A percentile compares a stretch with the other conserved stretches of the same genome.
Conservation (phyloP, 1,139 yeast species). For the Zygosaccharomyces pseudobailii region DNA sequence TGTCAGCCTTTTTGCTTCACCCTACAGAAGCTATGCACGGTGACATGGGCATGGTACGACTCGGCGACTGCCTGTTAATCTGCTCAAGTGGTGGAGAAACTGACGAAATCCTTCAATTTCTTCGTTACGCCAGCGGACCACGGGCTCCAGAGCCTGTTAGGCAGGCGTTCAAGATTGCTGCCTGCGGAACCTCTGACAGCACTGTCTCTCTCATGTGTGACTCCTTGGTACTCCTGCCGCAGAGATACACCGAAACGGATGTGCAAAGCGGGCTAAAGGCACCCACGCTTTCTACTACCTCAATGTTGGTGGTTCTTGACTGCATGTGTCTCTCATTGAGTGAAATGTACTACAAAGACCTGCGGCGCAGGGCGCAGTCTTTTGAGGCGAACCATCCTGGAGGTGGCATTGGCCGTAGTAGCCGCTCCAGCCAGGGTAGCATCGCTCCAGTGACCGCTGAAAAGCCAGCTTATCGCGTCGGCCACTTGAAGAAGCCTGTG, state of each 20-base stretch:
- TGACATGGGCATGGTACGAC: constrained; percentile 67
- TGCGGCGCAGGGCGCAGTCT: constrained; percentile 45
- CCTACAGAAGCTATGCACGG: constrained; percentile 92
- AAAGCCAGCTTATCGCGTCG: neutral
- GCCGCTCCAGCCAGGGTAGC: neutral
- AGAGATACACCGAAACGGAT: constrained; percentile 55
- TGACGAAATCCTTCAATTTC: constrained; percentile 53
- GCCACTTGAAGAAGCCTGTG: constrained; percentile 6
- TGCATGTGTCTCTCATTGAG: constrained; percentile 70
- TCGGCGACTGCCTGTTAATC: constrained; percentile 53
- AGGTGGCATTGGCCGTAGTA: constrained; percentile 67
- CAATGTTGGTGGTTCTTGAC: constrained; percentile 72
- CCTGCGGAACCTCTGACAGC: constrained; percentile 15
- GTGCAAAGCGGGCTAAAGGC: constrained; percentile 79
- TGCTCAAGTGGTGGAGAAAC: constrained; percentile 81
- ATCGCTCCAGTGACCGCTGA: neutral
- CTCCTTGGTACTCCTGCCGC: constrained; percentile 16
- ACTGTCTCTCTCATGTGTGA: constrained; percentile 14
- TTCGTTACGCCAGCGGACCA: constrained; percentile 10
- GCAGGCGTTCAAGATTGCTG: constrained; percentile 11
- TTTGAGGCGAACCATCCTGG: constrained; percentile 83
- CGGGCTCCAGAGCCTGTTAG: constrained; percentile 22
- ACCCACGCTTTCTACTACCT: constrained; percentile 80
- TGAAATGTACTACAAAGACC: constrained; percentile 58
- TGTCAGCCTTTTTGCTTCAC: constrained; percentile 64